Conservation (phyloP, 768 basidiomycete genomes). For the Mrakia hoshinonis region DNA sequence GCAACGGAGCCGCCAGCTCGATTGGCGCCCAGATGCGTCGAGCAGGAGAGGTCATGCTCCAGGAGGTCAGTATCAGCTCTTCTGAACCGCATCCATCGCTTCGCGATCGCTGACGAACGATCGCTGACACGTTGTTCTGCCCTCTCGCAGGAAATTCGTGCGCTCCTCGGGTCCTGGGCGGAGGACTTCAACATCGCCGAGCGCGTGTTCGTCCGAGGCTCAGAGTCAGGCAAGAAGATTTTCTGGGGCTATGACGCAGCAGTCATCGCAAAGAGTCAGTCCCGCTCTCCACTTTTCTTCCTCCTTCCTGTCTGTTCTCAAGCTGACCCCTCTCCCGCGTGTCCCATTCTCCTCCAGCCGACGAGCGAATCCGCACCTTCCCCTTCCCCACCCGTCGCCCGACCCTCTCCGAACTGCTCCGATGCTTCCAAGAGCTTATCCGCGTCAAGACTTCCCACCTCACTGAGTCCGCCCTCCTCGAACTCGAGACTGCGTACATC, state of each 20-base stretch:
- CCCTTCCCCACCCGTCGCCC: conserved; percentile 95
- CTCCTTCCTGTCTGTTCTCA: neutral
- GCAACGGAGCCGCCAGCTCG: conserved; percentile 85
- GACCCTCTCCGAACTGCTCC: conserved; percentile 82
- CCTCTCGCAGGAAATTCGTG: conserved; percentile 67
- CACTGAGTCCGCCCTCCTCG: conserved; percentile 71
- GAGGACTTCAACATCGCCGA: conserved; percentile 81
- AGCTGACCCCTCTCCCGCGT: neutral
- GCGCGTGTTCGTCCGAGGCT: conserved; percentile 84
- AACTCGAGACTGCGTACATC: conserved; percentile 80
- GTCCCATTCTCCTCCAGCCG: conserved; percentile 42
- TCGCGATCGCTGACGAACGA: neutral
- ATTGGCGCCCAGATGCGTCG: conserved; percentile 87
- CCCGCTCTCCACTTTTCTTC: neutral
- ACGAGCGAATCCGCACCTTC: conserved; percentile 75
- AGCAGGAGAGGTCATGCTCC: conserved; percentile 86
- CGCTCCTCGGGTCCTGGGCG: conserved; percentile 70
- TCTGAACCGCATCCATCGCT: neutral
- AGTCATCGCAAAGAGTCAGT: conserved; percentile 55
- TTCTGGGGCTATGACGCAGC: conserved; percentile 85
- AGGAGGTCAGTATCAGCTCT: conserved; percentile 56
- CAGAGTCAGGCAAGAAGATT: conserved; percentile 71
- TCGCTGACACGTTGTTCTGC: conserved; percentile 4
- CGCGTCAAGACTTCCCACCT: conserved; percentile 75
- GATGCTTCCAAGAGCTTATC: conserved; percentile 78